These are phyloP conservation scores for Musa beccarii DNA, from an alignment of 176 grass and related monocot species.

Conservation along the genomic window DNA sequence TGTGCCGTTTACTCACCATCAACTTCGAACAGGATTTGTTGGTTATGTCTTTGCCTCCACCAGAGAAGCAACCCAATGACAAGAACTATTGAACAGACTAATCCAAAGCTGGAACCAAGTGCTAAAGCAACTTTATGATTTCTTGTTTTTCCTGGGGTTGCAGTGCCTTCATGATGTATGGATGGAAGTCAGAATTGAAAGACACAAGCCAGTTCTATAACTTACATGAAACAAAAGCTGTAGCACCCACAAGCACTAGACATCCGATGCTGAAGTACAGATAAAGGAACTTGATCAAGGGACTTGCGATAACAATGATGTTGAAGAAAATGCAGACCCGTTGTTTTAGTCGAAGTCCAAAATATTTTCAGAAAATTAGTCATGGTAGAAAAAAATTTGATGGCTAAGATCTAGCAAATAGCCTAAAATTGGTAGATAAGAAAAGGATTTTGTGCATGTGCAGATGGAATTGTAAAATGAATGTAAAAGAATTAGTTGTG, in stretches of 20 bases:
- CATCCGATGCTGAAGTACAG: too few relatives aligned
- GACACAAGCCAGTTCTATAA: not conserved
- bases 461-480: not conserved
- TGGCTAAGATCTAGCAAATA: too few relatives aligned
- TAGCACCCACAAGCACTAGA: too few relatives aligned
- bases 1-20: slow-evolving; percentile 37
- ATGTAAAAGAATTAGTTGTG: not conserved
- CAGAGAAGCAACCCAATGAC: slow-evolving; percentile 46
- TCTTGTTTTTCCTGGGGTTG: slow-evolving; percentile 31
- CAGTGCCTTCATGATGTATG: slow-evolving; percentile 22
- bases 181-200: slow-evolving; percentile 1
- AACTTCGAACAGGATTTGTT: slow-evolving; percentile 68
- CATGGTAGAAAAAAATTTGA: too few relatives aligned
- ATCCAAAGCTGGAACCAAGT: slow-evolving; percentile 45
- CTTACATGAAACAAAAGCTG: too few relatives aligned
- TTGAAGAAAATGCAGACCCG: too few relatives aligned
- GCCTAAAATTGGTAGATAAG: too few relatives aligned
- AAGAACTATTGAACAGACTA: slow-evolving; percentile 47
- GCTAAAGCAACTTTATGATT: slow-evolving; percentile 57
- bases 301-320: too few relatives aligned
- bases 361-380: too few relatives aligned
- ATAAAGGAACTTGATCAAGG: too few relatives aligned
- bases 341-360: too few relatives aligned
- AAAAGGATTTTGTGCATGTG: too few relatives aligned
- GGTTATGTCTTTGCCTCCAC: slow-evolving; percentile 59